Evolutionary conservation across 805 yeast genomes (phyloP).

Genomic region (Yarrowia bubula): DNA sequence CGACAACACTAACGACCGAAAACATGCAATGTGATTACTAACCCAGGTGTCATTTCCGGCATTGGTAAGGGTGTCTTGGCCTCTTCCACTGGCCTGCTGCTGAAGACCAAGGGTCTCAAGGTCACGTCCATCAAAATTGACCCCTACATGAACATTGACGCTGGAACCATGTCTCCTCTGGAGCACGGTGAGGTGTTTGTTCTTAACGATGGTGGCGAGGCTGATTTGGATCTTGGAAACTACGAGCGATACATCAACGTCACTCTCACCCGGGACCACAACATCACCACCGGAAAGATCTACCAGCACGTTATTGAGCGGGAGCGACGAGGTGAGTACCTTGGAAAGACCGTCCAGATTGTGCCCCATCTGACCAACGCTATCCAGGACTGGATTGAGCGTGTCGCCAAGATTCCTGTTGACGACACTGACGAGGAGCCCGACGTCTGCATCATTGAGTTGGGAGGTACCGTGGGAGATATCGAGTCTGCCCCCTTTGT

Average conservation of each 20-base stretch:
- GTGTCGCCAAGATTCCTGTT: conserved; percentile 87
- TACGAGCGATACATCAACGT: conserved; percentile 95
- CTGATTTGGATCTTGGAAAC: conserved; percentile 95
- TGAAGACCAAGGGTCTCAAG: conserved; percentile 89
- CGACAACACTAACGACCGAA: neutral
- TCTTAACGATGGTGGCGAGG: conserved; percentile 98
- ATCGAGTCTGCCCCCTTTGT: conserved; percentile 98
- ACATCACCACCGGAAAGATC: conserved; percentile 97
- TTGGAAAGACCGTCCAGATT: conserved; percentile 99
- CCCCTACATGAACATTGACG: conserved; percentile 98
- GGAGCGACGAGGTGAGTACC: conserved; percentile 94
- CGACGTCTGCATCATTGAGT: conserved; percentile 93
- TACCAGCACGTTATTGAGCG: conserved; percentile 90
- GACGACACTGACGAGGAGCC: conserved; percentile 86
- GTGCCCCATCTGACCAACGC: conserved; percentile 98
- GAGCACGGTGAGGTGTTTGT: conserved; percentile 99
- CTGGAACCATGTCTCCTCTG: conserved; percentile 99
- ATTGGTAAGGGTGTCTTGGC: conserved; percentile 98
- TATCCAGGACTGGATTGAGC: conserved; percentile 97
- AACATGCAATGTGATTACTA: neutral
- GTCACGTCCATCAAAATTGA: conserved; percentile 98
- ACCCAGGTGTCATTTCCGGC: conserved; percentile 86
- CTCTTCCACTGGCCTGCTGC: conserved; percentile 90
- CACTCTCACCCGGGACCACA: conserved; percentile 89
- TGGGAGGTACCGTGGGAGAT: conserved; percentile 99